A percentile compares a stretch with the other conserved stretches of the same genome.
These are phyloP conservation scores for Podaxis rugospora DNA, from an alignment of 768 basidiomycete genomes.

Conservation along the genomic window DNA sequence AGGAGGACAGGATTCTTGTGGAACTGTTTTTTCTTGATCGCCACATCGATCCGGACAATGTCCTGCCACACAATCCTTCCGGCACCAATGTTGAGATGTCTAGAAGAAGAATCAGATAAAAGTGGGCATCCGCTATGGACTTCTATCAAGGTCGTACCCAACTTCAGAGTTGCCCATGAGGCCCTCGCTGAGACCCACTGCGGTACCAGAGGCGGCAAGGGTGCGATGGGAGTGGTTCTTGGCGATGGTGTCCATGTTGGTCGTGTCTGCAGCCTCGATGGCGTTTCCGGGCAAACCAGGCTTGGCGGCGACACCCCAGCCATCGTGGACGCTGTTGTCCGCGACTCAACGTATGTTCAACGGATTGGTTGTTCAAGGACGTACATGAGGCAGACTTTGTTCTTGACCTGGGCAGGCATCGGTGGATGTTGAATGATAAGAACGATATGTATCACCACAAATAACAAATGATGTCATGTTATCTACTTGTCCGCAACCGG, in stretches of 20 bases:
- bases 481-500: conserved; percentile 27
- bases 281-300: conserved; percentile 82
- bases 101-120: conserved; percentile 23
- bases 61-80: conserved; percentile 97
- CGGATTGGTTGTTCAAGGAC: conserved; percentile 16
- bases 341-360: neutral
- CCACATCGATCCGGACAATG: conserved; percentile 91
- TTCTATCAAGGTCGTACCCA: conserved; percentile 53
- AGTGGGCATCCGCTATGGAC: neutral
- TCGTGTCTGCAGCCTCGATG: conserved; percentile 79
- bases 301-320: conserved; percentile 80
- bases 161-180: conserved; percentile 99
- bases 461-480: conserved; percentile 1
- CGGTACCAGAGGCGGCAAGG: conserved; percentile 83
- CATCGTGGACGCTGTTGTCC: conserved; percentile 79
- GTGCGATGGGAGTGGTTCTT: conserved; percentile 68
- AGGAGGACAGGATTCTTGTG: conserved; percentile 74
- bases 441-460: neutral
- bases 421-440: neutral
- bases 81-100: conserved; percentile 93
- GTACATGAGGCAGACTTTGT: conserved; percentile 91
- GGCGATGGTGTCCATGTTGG: conserved; percentile 86
- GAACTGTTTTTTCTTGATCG: conserved; percentile 86
- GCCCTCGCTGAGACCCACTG: conserved; percentile 89
- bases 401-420: conserved; percentile 46